phyloP scores from a whole-genome alignment of 2,329 filamentous ascomycete genomes.

The Ilyonectria mors-panacis region DNA sequence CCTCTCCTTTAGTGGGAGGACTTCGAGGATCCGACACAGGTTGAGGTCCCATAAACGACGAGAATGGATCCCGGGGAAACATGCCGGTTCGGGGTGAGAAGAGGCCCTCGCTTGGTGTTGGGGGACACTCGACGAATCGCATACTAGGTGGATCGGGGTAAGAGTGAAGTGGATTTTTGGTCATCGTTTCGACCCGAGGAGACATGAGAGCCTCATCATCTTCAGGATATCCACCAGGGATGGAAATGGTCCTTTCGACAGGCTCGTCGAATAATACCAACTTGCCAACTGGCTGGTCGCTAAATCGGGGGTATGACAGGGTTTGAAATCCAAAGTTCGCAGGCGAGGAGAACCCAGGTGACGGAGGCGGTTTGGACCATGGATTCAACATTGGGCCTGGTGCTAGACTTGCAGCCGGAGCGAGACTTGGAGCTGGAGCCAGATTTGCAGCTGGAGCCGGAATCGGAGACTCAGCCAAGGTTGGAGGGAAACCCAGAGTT shows the following conservation, averaged over 20 bases:
- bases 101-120: constrained; percentile 66
- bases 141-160: constrained; percentile 61
- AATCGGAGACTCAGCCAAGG: not conserved
- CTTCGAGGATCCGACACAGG: constrained; percentile 78
- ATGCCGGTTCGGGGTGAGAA: constrained; percentile 68
- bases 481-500: constrained; percentile 4
- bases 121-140: constrained; percentile 67
- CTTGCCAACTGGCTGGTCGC: constrained; percentile 29
- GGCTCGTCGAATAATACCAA: constrained; percentile 33
- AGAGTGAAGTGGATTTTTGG: constrained; percentile 74
- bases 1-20: constrained; percentile 80
- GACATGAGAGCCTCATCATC: constrained; percentile 76
- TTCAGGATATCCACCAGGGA: constrained; percentile 54
- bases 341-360: constrained; percentile 60
- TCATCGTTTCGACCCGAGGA: constrained; percentile 81
- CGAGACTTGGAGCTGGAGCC: constrained; percentile 37
- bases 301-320: constrained; percentile 50
- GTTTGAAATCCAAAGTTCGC: constrained; percentile 61
- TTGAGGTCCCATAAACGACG: constrained; percentile 65
- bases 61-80: constrained; percentile 69
- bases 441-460: constrained; percentile 25
- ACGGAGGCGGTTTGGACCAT: constrained; percentile 58
- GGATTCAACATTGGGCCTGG: constrained; percentile 27
- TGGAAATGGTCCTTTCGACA: constrained; percentile 54
- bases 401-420: constrained; percentile 23